Conservation (phyloP, 129 eudicot genomes). For the Pittosporum tobira region DNA sequence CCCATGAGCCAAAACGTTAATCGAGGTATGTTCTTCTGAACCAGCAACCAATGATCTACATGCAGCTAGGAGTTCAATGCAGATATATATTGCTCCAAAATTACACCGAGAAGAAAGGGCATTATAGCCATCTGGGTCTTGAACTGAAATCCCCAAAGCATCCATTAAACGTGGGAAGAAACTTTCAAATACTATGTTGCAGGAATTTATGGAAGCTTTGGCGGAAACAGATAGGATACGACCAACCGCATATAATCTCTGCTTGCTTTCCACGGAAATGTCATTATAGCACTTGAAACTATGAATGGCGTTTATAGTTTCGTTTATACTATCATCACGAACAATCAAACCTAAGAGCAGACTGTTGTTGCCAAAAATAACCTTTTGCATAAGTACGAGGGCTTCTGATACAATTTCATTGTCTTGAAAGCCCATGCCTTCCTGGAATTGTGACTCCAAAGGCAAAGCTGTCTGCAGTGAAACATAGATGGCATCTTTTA, state of each 20-base stretch:
- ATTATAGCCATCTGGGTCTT: conserved; percentile 21
- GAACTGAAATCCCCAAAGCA: conserved; percentile 31
- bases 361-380: conserved; percentile 34
- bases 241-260: conserved; percentile 60
- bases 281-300: conserved; percentile 21
- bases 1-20: conserved; percentile 22
- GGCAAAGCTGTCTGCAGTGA: conserved; percentile 29
- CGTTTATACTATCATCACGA: conserved; percentile 48
- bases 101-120: conserved; percentile 24
- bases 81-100: conserved; percentile 54
- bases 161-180: conserved; percentile 43
- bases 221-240: conserved; percentile 43
- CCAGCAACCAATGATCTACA: conserved; percentile 52
- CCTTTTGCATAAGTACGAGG: conserved; percentile 51
- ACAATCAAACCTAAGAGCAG: conserved; percentile 45
- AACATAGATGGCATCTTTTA: conserved; percentile 52
- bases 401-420: conserved; percentile 58
- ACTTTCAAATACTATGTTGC: conserved; percentile 54
- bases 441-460: conserved; percentile 20
- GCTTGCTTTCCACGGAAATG: conserved; percentile 34
- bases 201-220: conserved; percentile 46
- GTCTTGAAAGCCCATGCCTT: conserved; percentile 35
- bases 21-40: conserved; percentile 11
- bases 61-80: conserved; percentile 63
- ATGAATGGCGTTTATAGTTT: conserved; percentile 26